phyloP scores from a whole-genome alignment of 2,329 filamentous ascomycete species.

The Phaeophleospora eucalypticola region DNA sequence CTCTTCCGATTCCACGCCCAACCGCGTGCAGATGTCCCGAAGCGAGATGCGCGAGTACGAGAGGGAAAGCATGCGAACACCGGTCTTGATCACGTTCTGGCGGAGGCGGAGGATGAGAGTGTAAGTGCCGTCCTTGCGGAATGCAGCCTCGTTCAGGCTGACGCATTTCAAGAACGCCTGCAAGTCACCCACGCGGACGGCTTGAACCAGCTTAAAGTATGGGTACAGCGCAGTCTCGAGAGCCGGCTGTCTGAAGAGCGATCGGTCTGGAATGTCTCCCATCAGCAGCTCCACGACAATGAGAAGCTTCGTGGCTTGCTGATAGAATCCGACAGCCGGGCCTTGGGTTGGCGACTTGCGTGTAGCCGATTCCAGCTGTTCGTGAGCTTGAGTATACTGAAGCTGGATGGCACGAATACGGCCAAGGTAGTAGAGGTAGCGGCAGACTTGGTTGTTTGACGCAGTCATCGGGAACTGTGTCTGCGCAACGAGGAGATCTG shows the following conservation, averaged over 20 bases:
- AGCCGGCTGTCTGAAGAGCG: constrained; percentile 83
- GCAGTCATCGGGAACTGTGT: constrained; percentile 92
- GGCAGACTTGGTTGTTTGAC: constrained; percentile 95
- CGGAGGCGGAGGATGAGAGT: constrained; percentile 89
- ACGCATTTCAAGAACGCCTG: constrained; percentile 89
- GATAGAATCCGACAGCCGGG: constrained; percentile 89
- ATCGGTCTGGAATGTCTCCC: constrained; percentile 96
- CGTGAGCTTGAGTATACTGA: constrained; percentile 93
- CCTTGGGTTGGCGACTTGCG: constrained; percentile 89
- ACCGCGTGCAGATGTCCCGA: constrained; percentile 91
- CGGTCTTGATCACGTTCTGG: constrained; percentile 99
- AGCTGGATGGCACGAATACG: constrained; percentile 95
- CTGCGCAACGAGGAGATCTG: constrained; percentile 91
- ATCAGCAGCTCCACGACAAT: constrained; percentile 95
- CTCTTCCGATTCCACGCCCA: constrained; percentile 92
- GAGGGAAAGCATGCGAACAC: constrained; percentile 97
- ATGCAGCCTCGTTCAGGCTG: constrained; percentile 72
- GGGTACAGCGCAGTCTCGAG: constrained; percentile 85
- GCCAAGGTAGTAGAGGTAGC: constrained; percentile 95
- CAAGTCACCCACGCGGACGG: constrained; percentile 92
- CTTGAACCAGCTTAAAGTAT: constrained; percentile 90
- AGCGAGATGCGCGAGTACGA: constrained; percentile 97
- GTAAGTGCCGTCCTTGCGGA: constrained; percentile 92
- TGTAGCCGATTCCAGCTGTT: constrained; percentile 86
- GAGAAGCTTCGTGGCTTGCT: constrained; percentile 92